Evolutionary conservation across 192 early-diverging fungal genomes (phyloP).

Genomic region (Chytriomyces sp.): DNA sequence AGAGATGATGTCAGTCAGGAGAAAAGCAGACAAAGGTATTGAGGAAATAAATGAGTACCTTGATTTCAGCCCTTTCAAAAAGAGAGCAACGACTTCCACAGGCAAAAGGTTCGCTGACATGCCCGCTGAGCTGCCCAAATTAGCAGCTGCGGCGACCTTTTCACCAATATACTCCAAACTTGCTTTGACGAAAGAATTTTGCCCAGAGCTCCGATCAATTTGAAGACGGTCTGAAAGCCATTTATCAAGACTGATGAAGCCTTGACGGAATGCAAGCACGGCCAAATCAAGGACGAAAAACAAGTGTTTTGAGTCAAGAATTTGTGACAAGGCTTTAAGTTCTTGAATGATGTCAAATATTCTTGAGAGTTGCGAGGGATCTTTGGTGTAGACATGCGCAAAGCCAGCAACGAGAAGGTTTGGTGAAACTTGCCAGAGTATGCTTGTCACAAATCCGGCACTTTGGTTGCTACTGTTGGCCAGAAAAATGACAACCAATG

Average conservation of each 20-base stretch:
- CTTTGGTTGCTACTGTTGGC: slow-evolving; percentile 57
- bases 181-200: slow-evolving; percentile 69
- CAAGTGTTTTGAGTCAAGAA: slow-evolving; percentile 71
- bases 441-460: slow-evolving; percentile 69
- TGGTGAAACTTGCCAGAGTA: slow-evolving; percentile 72
- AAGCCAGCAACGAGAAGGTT: slow-evolving; percentile 65
- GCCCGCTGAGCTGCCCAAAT: neutral
- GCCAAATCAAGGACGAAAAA: slow-evolving; percentile 81
- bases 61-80: slow-evolving; percentile 64
- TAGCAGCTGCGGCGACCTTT: slow-evolving; percentile 50
- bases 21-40: neutral
- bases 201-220: slow-evolving; percentile 44
- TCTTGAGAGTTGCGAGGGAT: slow-evolving; percentile 62
- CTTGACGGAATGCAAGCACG: slow-evolving; percentile 74
- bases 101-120: slow-evolving; percentile 44
- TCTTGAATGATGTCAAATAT: slow-evolving; percentile 83
- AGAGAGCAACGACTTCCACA: slow-evolving; percentile 68
- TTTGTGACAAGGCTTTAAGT: slow-evolving; percentile 71
- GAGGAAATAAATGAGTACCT: slow-evolving; percentile 5
- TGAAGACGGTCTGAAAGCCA: slow-evolving; percentile 78
- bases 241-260: slow-evolving; percentile 82
- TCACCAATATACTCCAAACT: slow-evolving; percentile 78
- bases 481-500: slow-evolving; percentile 69
- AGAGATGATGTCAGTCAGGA: slow-evolving; percentile 12
- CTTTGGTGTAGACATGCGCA: slow-evolving; percentile 75